Conservation (phyloP, 2,329 filamentous ascomycete species). For the Colletotrichum trifolii region DNA sequence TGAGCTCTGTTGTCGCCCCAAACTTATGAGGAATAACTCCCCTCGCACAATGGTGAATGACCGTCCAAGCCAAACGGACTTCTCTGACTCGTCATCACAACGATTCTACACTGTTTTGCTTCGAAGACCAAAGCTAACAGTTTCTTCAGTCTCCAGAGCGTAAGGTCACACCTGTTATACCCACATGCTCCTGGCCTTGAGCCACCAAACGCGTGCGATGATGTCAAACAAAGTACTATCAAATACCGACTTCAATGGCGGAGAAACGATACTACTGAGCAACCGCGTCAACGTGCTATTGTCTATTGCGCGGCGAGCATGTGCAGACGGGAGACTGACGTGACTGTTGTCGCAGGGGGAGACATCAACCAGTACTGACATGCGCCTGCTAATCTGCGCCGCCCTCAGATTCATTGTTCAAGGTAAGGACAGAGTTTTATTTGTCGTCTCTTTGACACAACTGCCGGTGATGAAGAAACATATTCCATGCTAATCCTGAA, state of each 20-base stretch:
- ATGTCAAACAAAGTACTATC: slow-evolving; percentile 57
- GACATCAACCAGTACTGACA: neutral
- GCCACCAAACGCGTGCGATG: slow-evolving; percentile 43
- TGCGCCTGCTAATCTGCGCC: neutral
- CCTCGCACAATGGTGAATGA: slow-evolving; percentile 59
- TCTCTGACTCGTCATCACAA: slow-evolving; percentile 52
- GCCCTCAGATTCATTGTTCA: slow-evolving; percentile 5
- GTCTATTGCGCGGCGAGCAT: neutral
- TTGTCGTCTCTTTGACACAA: slow-evolving; percentile 37
- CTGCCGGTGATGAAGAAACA: slow-evolving; percentile 72
- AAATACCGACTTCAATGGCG: slow-evolving; percentile 58
- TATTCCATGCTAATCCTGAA: slow-evolving; percentile 86
- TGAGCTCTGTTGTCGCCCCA: slow-evolving; percentile 62
- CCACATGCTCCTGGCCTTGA: slow-evolving; percentile 15
- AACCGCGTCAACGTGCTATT: slow-evolving; percentile 14
- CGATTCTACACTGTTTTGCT: neutral
- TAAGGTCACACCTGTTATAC: slow-evolving; percentile 18
- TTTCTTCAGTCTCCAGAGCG: neutral
- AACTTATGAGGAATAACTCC: slow-evolving; percentile 60
- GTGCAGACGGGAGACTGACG: neutral
- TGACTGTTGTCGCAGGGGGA: neutral
- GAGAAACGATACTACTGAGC: slow-evolving; percentile 47
- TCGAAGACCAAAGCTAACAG: slow-evolving; percentile 11
- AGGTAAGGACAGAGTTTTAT: slow-evolving; percentile 43
- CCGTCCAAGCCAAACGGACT: slow-evolving; percentile 69